Percentiles rank a stretch among this genome's conserved stretches.
These are phyloP conservation scores for Amanita inopinata DNA, from an alignment of 768 basidiomycete species.

Conservation along the genomic window DNA sequence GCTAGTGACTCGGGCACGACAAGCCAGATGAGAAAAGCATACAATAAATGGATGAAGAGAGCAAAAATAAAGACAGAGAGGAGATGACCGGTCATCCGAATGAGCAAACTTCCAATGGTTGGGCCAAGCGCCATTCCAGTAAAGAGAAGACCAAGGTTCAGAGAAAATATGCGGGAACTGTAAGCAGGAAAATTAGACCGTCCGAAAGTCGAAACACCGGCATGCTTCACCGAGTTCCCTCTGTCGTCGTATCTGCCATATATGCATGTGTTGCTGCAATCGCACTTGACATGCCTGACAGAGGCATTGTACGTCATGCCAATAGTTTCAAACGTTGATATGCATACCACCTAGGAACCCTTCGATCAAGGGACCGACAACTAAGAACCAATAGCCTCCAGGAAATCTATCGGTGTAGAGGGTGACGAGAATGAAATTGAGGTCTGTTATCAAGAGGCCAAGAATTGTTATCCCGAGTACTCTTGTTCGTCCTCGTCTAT, in stretches of 20 bases:
- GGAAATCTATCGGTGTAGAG: slow-evolving; percentile 51
- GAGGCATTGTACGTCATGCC: slow-evolving; percentile 12
- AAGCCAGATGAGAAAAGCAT: slow-evolving; percentile 39
- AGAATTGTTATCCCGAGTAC: slow-evolving; percentile 52
- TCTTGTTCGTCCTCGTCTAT: slow-evolving; percentile 61
- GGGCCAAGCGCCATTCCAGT: slow-evolving; percentile 75
- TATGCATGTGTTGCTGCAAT: slow-evolving; percentile 54
- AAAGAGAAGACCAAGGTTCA: slow-evolving; percentile 59
- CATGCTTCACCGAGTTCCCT: slow-evolving; percentile 38
- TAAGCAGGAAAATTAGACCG: slow-evolving; percentile 2
- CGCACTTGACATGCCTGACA: slow-evolving; percentile 39
- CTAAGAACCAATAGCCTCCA: slow-evolving; percentile 74
- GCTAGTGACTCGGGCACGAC: slow-evolving; percentile 76
- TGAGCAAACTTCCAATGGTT: slow-evolving; percentile 54
- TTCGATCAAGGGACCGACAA: slow-evolving; percentile 56
- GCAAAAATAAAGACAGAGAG: slow-evolving; percentile 70
- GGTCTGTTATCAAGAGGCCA: slow-evolving; percentile 54
- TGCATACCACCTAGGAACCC: slow-evolving; percentile 62
- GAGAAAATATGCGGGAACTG: slow-evolving; percentile 59
- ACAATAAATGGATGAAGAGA: slow-evolving; percentile 36
- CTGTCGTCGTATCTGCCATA: slow-evolving; percentile 54
- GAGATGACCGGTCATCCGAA: slow-evolving; percentile 42
- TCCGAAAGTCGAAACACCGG: not conserved
- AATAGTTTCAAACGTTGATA: slow-evolving; percentile 3
- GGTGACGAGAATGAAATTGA: slow-evolving; percentile 58